Evolutionary conservation across 108 stramenopile species (phyloP), one percentile per base, ranked within the genome.

Genomic region (Cyclotella baltica): DNA sequence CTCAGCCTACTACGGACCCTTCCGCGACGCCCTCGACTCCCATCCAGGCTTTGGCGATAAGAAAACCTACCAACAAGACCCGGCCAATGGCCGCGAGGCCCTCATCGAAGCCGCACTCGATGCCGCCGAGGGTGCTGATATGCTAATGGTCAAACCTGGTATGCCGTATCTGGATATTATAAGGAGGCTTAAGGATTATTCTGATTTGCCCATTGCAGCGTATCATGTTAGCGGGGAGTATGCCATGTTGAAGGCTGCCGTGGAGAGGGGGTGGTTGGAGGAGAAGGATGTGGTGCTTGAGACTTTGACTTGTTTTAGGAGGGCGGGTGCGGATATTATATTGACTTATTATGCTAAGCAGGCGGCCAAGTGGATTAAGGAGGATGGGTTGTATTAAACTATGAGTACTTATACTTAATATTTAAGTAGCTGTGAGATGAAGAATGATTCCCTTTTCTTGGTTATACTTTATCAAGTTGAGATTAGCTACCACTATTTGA

Each of bases 211-310:
- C 3, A 95, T 99, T 81, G 95, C 98, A 25, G 98, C 98, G 19
- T 99, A 99, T 90, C 98, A 98, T 75, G 99, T 99, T 36, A 96
- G 95, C 43, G 99, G 99, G 57, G 99, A 99, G 81, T 99, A 99
- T 84, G 96, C 98, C 72, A 99, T 99, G 99, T 86, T 99, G 70
- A 98, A 99, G 91, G 98, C 98, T 38, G 99, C 98, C 9, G 97
- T 90, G 36, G 97, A 99, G 73, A 89, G 77, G 82, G 98, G 98
- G 56, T 98, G 98, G 97, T 85, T 99, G 36, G 88, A 99, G 50
- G 97, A 98, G 79, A 95, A 92, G 88, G 89, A 86, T 59, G 95
- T 93, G 25, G 98, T 98, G 50, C 73, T 98, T 83, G 99, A 99
- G 80, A 91, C 96, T 51, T 76, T 99, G 81, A 94, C 94, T 36